These are phyloP conservation scores for Paramecium biaurelia DNA, from an alignment of 73 alveolate genomes.

Conservation along the genomic window DNA sequence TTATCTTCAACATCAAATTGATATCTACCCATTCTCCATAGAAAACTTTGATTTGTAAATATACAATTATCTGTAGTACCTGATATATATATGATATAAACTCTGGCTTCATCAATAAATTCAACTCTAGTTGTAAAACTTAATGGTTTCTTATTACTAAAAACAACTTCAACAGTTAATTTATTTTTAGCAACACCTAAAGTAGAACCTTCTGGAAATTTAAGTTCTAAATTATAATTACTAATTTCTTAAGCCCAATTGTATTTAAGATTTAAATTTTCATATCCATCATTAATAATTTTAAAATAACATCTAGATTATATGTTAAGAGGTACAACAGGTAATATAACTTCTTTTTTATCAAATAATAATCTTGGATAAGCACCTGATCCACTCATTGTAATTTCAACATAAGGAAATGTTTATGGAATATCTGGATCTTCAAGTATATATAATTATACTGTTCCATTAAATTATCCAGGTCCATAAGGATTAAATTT, in stretches of 20 bases:
- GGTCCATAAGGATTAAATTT: constrained; percentile 96
- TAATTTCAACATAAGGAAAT: constrained; percentile 81
- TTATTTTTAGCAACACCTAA: constrained; percentile 87
- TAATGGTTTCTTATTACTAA: constrained; percentile 88
- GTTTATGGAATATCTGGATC: constrained; percentile 67
- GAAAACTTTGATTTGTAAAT: constrained; percentile 85
- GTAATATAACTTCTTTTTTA: constrained; percentile 93
- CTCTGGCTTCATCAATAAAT: constrained; percentile 95
- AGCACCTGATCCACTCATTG: constrained; percentile 97
- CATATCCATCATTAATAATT: constrained; percentile 97
- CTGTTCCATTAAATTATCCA: constrained; percentile 80
- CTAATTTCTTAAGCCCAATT: constrained; percentile 87
- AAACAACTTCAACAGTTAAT: constrained; percentile 90
- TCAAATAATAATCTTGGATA: constrained; percentile 95
- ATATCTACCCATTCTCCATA: constrained; percentile 86
- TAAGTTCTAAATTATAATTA: constrained; percentile 74
- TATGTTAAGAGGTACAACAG: constrained; percentile 94
- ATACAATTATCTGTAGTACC: constrained; percentile 98
- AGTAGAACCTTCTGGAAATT: constrained; percentile 87
- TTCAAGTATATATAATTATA: constrained; percentile 83
- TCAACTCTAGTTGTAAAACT: constrained; percentile 95
- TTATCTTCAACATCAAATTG: constrained; percentile 80
- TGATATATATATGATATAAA: constrained; percentile 87
- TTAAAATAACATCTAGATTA: constrained; percentile 86
- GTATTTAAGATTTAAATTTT: constrained; percentile 89